Evolutionary conservation across 2,329 filamentous ascomycete genomes (phyloP), one percentile per base, ranked within the genome.

Genomic region (Aspergillus tubingensis): DNA sequence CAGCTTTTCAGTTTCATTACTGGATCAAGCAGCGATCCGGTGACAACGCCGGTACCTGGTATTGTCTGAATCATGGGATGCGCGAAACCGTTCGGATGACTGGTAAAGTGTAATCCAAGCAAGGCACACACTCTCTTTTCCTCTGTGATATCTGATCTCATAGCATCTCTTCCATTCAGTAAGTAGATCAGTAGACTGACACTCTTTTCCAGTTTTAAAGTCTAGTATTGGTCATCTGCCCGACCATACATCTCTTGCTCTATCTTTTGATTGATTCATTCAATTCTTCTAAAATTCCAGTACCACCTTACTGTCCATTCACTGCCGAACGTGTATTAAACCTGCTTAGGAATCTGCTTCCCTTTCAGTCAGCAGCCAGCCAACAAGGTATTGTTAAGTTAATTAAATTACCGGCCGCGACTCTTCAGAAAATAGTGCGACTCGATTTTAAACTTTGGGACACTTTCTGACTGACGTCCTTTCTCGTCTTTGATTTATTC

Each of bases 21-120:
- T 41, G 39, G 41, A 13, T 36, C 11, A 36, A 36, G 32, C 32
- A 36, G 11, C 32, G 58, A 63, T 61, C 63, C 56, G 54, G 58
- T 61, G 57, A 62, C 62, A 49, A 44, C 54, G 27, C 50, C 51
- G 30, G 49, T 47, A 57, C 58, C 48, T 58, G 39, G 61, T 56
- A 54, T 54, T 36, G 32, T 36, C 11, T 36, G 43, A 44, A 54
- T 54, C 48, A 58, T 53, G 47, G 48, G 52, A 54, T 54, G 52
- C 21, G 23, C 32, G 27, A 49, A 49, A 25, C 47, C 47, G 47
- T 49, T 49, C 25, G 47, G 47, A 49, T 30, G 23, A 48, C 44
- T 21, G 44, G 21, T 25, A 49, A 30, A 25, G 47, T 32, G 23
- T n/a, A 49, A 27, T 25, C 47, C 17, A 48, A 48, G 44, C 44